phyloP scores from a whole-genome alignment of 2,329 filamentous ascomycete species.

The Colletotrichum liaoningense region DNA sequence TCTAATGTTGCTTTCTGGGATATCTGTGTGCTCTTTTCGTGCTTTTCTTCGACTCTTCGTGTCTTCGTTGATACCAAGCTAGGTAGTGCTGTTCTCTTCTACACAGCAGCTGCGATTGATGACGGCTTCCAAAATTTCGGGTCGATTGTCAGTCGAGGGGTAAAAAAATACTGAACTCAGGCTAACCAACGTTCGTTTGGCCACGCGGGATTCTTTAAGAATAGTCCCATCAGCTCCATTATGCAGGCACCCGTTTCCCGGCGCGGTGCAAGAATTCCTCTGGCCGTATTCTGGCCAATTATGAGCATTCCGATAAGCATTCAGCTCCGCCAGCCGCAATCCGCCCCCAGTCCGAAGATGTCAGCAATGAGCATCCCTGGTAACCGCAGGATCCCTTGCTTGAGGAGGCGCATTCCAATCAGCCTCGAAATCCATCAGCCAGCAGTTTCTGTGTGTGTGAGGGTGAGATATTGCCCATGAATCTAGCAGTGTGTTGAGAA shows the following conservation, averaged over 20 bases:
- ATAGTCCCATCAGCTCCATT: no score
- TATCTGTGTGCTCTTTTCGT: no score
- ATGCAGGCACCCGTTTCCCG: background rate
- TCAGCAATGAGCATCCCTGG: background rate
- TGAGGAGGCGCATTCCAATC: background rate
- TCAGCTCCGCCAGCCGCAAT: conserved; percentile 20
- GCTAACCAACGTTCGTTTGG: no score
- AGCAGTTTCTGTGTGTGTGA: no score
- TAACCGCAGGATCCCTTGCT: background rate
- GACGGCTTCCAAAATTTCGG: background rate
- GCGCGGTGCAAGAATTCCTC: background rate
- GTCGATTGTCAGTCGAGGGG: background rate
- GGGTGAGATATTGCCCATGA: no score
- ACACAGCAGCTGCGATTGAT: background rate
- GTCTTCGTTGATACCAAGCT: background rate
- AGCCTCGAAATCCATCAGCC: background rate
- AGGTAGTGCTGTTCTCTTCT: background rate
- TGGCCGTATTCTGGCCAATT: conserved; percentile 27
- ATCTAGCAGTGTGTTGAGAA: background rate
- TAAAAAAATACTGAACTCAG: background rate
- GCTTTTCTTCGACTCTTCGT: background rate
- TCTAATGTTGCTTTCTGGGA: background rate
- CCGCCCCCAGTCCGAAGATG: background rate
- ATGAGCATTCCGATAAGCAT: background rate
- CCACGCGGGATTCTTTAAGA: background rate